A percentile compares a stretch with the other conserved stretches of the same genome.
Evolutionary conservation across 2,329 filamentous ascomycete species (phyloP).

Genomic region (Microsporum audouinii): DNA sequence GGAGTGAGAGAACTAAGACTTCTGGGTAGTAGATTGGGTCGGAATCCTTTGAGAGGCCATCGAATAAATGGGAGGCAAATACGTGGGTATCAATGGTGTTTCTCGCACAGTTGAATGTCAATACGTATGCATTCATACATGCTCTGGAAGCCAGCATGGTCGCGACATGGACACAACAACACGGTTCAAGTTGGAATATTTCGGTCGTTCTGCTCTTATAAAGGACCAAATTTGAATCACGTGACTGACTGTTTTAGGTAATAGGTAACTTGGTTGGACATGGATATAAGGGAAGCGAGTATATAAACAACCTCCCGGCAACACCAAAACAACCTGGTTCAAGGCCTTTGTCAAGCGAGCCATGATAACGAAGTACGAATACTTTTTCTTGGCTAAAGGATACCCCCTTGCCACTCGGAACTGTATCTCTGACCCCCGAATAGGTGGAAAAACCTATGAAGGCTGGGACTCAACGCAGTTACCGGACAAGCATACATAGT

Average conservation of each 20-base stretch:
- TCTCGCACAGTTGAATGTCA: slow-evolving; percentile 6
- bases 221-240: neutral
- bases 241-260: neutral
- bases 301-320: neutral
- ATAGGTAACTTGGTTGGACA: neutral
- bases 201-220: too few relatives aligned
- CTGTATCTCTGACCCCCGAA: neutral
- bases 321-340: neutral
- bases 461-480: neutral
- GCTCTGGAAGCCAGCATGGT: neutral
- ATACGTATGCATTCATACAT: neutral
- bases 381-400: neutral
- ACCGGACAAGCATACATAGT: neutral
- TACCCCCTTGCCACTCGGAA: neutral
- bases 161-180: neutral
- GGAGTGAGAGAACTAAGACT: slow-evolving; percentile 57
- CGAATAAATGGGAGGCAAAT: slow-evolving; percentile 61
- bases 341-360: neutral
- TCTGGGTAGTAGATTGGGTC: slow-evolving; percentile 49
- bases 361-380: neutral
- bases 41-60: slow-evolving; percentile 43
- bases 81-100: slow-evolving; percentile 52
- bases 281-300: neutral
- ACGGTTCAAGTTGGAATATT: too few relatives aligned
- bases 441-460: neutral